Percentiles rank a stretch among this genome's conserved stretches.
Evolutionary conservation across 805 yeast genomes (phyloP).

Genomic region (Candida corydali): DNA sequence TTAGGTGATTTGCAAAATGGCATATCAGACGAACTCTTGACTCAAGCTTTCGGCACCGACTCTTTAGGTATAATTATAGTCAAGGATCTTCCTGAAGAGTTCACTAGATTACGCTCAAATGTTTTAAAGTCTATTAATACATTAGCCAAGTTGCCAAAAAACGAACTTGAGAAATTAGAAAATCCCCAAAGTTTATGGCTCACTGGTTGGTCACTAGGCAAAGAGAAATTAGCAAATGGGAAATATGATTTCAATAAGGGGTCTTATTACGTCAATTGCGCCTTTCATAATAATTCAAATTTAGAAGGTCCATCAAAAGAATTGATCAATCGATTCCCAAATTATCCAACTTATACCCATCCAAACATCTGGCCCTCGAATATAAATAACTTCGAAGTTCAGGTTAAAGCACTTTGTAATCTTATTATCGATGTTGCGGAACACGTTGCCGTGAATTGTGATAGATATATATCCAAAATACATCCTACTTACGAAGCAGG

Average conservation of each 20-base stretch:
- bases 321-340: conserved; percentile 25
- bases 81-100: conserved; percentile 33
- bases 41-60: conserved; percentile 50
- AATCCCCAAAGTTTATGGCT: conserved; percentile 48
- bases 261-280: conserved; percentile 55
- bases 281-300: conserved; percentile 41
- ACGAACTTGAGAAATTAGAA: conserved; percentile 36
- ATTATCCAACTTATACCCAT: conserved; percentile 42
- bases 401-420: conserved; percentile 36
- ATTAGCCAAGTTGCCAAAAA: conserved; percentile 36
- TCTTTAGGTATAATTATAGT: conserved; percentile 54
- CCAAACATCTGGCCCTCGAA: conserved; percentile 50
- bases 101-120: conserved; percentile 35
- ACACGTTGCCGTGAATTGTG: conserved; percentile 52
- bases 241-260: conserved; percentile 50
- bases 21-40: conserved; percentile 24
- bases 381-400: conserved; percentile 25
- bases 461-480: conserved; percentile 32
- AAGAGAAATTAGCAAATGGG: conserved; percentile 44
- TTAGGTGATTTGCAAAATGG: conserved; percentile 28
- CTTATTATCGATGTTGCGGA: conserved; percentile 47
- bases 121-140: conserved; percentile 42
- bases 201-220: conserved; percentile 61
- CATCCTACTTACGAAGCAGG: conserved; percentile 25
- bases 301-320: conserved; percentile 45